Evolutionary conservation across 441 rosid species (phyloP).

Genomic region (Monsonia emarginata): DNA sequence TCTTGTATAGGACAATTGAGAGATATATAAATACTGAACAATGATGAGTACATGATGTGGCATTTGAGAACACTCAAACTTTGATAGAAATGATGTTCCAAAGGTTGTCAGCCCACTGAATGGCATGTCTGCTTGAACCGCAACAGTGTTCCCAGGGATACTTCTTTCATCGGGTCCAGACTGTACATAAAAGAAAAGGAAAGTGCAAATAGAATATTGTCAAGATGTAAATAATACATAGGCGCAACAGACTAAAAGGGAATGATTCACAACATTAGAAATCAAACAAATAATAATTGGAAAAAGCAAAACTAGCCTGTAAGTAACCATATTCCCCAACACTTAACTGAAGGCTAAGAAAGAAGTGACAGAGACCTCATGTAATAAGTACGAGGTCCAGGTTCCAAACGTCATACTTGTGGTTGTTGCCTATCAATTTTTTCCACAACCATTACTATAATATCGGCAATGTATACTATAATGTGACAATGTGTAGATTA

Average conservation of each 20-base stretch:
- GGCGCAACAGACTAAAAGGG: neutral
- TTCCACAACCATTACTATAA: neutral
- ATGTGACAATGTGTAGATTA: neutral
- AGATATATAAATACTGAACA: conserved; percentile 19
- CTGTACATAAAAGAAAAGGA: conserved; percentile 28
- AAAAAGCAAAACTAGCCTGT: neutral
- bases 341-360: no score
- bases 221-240: neutral
- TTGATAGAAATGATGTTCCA: conserved; percentile 88
- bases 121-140: conserved; percentile 97
- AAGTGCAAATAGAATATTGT: neutral
- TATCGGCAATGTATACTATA: neutral
- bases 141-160: conserved; percentile 87
- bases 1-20: conserved; percentile 7
- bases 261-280: neutral
- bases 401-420: no score
- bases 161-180: conserved; percentile 94
- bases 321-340: neutral
- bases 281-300: neutral
- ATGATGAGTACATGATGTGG: conserved; percentile 59
- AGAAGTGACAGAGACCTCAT: no score
- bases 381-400: no score
- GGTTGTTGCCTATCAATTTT: no score
- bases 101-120: conserved; percentile 80
- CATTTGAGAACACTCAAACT: conserved; percentile 97